These are phyloP conservation scores for Dalbergia oliveri DNA, from an alignment of 306 rosid species.

Conservation along the genomic window DNA sequence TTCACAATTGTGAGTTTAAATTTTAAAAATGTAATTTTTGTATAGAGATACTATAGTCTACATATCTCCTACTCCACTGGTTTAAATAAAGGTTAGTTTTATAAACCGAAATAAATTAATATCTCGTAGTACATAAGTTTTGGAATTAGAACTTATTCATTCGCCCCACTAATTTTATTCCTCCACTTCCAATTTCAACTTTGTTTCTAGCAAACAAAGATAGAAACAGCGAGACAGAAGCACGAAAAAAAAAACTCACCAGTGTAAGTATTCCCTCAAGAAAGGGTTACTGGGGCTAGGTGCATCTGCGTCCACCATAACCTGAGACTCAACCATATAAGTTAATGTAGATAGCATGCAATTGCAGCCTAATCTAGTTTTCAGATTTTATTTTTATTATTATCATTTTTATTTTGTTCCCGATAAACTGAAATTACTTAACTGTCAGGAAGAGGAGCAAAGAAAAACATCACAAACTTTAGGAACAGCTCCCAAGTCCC, in stretches of 20 bases:
- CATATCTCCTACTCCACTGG: too few relatives aligned
- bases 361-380: too few relatives aligned
- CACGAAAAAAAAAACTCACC: constrained; percentile 36
- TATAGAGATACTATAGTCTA: too few relatives aligned
- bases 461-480: too few relatives aligned
- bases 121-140: not conserved
- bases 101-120: too few relatives aligned
- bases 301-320: constrained; percentile 61
- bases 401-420: too few relatives aligned
- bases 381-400: too few relatives aligned
- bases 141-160: not conserved
- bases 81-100: too few relatives aligned
- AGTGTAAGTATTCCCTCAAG: constrained; percentile 62
- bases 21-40: too few relatives aligned
- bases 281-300: constrained; percentile 60
- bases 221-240: not conserved
- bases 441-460: too few relatives aligned
- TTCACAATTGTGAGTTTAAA: not conserved
- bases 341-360: not conserved
- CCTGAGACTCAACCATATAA: constrained; percentile 40
- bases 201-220: not conserved
- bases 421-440: too few relatives aligned
- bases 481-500: too few relatives aligned
- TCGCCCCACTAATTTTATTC: not conserved
- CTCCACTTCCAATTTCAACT: not conserved